Evolutionary conservation across 345 rosid genomes (phyloP).

Genomic region (Corchorus capsularis): DNA sequence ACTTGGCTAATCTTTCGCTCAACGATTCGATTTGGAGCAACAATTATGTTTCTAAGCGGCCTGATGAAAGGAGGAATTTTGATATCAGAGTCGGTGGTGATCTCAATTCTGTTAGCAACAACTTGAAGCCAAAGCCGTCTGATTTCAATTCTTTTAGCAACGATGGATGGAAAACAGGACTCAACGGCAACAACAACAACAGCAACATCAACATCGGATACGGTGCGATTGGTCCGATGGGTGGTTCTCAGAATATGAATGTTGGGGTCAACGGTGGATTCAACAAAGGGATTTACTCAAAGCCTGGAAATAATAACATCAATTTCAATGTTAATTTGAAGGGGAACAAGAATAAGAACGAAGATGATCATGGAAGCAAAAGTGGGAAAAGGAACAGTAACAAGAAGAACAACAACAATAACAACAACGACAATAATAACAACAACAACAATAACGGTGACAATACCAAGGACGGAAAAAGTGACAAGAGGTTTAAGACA

Average conservation of each 20-base stretch:
- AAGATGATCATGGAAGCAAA: slow-evolving; percentile 49
- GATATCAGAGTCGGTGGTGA: slow-evolving; percentile 65
- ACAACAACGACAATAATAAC: slow-evolving; percentile 13
- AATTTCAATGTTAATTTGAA: slow-evolving; percentile 45
- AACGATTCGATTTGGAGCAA: slow-evolving; percentile 95
- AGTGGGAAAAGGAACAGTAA: slow-evolving; percentile 49
- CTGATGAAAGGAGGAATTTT: slow-evolving; percentile 72
- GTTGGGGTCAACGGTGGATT: slow-evolving; percentile 70
- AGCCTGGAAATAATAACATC: slow-evolving; percentile 23
- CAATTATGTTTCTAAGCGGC: slow-evolving; percentile 48
- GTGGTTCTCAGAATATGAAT: slow-evolving; percentile 37
- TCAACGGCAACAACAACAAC: slow-evolving; percentile 23
- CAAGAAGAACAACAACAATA: slow-evolving; percentile 43
- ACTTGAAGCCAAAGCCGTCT: slow-evolving; percentile 37
- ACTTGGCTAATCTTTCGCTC: slow-evolving; percentile 72
- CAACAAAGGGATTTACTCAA: slow-evolving; percentile 73
- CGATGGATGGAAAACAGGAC: slow-evolving; percentile 54
- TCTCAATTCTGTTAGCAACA: slow-evolving; percentile 32
- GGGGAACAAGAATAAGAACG: slow-evolving; percentile 55
- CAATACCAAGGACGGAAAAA: slow-evolving; percentile 34
- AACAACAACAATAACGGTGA: slow-evolving; percentile 34
- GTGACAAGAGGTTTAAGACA: slow-evolving; percentile 93
- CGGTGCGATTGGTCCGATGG: slow-evolving; percentile 34
- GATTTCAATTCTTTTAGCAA: slow-evolving; percentile 48
- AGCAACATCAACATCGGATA: slow-evolving; percentile 30